Evolutionary conservation across 768 basidiomycete species (phyloP), one percentile per base, ranked within the genome.

Genomic region (Leccinum uliginosum): DNA sequence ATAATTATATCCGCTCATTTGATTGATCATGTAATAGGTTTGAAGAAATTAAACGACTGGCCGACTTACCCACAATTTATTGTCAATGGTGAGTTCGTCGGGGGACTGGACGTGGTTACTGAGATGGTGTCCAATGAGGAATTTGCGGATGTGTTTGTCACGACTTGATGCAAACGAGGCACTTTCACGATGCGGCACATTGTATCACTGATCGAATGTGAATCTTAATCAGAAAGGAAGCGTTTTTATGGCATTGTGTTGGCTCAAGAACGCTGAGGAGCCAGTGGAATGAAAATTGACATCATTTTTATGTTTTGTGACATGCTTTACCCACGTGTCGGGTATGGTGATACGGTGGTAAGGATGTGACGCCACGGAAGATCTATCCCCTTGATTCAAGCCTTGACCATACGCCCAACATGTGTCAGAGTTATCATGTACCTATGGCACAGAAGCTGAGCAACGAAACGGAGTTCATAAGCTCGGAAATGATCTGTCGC

Each of bases 31-130:
- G 51, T 45, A 48, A 30, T 59, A 84, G 93, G 82, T 67, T 80
- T 87, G 52, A 87, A 87, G 74, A 81, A 77, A 59, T 67, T 92
- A 58, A 95, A 95, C 66, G 81, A 93, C 58, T 95, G 93, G 93
- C 93, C 93, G 0, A 96, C 90, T 4, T 92, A 82, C 75, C 90
- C 91, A 3, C 91, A 93, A 67, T 76, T 96, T 21, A 88, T 94
- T 61, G 77, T 93, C 51, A 84, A 91, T 3, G 95, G 97, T 6
- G 93, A 98, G 70, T 80, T 99, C 17, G 85, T 97, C 15, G 96
- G 96, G n/a, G 96, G 96, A 4, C 73, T 98, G 51, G 96, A 99
- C 68, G 86, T 98, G 51, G 82, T 95, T 23, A 82, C 84, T 70
- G 96, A 98, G 75, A 89, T 95, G 89, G 82, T 81, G 14, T 82